Base-by-base conservation (phyloP, 2,329 filamentous ascomycete genomes). In the Aspergillus calidoustus region DNA sequence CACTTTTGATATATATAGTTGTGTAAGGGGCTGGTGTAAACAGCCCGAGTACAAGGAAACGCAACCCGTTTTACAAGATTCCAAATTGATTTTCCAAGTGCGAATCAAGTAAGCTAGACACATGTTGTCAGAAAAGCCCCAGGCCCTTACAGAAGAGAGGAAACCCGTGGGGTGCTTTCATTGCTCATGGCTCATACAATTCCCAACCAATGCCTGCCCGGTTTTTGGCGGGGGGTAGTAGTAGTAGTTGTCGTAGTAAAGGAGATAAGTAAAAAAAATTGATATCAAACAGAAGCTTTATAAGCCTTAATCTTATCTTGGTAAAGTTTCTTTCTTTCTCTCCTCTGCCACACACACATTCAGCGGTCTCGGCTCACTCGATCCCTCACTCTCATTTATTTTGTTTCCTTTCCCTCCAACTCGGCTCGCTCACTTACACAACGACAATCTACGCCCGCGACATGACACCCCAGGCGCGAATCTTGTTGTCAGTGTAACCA, bases 401-500 rank as follows among this genome's bases (percentile, higher is more conserved):
- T 66, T 66, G 63, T 65, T 62, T 62, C 64, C 64, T 62, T 47
- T 50, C 46, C 54, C 46, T 48, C 25, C 25, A 28, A 28, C 25
- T 28, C 25, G 25, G 25, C 25, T 28, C 25, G 2, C 25, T 28
- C 38, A 19, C 48, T 38, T 43, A 41, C 34, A 15, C 34, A 15
- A 17, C 34, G 6, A 28, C 51, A 43, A 73, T 76, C 73, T 92
- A 93, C 84, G 90, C 91, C 83, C 92, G 88, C 82, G 92, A 95
- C 92, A 97, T 96, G 79, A 97, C 93, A 84, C 93, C 93, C 93
- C 93, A 97, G 75, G 92, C 93, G 77, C 93, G 91, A 86, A 97
- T 97, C 86, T 96, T 91, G 89, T 97, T 98, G 86, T 99, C 95
- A 76, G 95, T 99, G 89, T 99, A 99, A 83, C 95, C 95, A 81